Conservation (phyloP, 768 basidiomycete species). For the Lepiota venenata region DNA sequence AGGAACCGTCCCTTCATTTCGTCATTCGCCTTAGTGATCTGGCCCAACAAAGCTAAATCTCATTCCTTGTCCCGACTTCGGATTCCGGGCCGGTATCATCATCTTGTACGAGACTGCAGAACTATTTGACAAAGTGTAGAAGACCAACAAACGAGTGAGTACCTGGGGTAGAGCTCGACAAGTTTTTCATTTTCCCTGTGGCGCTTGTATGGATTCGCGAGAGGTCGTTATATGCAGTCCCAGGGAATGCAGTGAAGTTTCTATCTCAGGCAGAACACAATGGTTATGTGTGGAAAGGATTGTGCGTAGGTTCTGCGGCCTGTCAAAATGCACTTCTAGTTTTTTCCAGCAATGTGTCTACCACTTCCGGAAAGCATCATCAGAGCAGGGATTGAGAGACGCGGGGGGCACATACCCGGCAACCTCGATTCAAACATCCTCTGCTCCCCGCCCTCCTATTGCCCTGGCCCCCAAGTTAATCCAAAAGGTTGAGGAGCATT, state of each 20-base stretch:
- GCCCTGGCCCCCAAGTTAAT: conserved; percentile 53
- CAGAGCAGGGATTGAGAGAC: neutral
- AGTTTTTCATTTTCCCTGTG: conserved; percentile 57
- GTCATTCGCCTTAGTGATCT: conserved; percentile 54
- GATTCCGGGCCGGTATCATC: conserved; percentile 57
- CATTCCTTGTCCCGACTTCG: conserved; percentile 46
- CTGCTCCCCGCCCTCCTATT: conserved; percentile 29
- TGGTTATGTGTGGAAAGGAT: conserved; percentile 54
- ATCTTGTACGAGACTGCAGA: conserved; percentile 57
- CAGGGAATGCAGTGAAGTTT: conserved; percentile 45
- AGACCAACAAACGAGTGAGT: conserved; percentile 22
- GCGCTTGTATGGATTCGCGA: conserved; percentile 59
- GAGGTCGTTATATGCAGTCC: conserved; percentile 58
- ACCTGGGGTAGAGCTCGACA: conserved; percentile 69
- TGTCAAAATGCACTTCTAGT: conserved; percentile 60
- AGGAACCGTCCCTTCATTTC: conserved; percentile 69
- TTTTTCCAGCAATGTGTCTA: conserved; percentile 85
- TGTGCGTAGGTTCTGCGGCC: conserved; percentile 56
- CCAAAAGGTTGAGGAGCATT: conserved; percentile 72
- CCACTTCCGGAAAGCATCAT: conserved; percentile 41
- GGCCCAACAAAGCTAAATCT: conserved; percentile 52
- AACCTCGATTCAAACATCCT: conserved; percentile 10
- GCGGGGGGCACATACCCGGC: neutral
- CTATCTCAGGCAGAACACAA: conserved; percentile 60
- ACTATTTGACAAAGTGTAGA: neutral